Evolutionary conservation across 176 grass and related monocot species (phyloP), one percentile per base, ranked within the genome.

Genomic region (Saccharum officinarum): DNA sequence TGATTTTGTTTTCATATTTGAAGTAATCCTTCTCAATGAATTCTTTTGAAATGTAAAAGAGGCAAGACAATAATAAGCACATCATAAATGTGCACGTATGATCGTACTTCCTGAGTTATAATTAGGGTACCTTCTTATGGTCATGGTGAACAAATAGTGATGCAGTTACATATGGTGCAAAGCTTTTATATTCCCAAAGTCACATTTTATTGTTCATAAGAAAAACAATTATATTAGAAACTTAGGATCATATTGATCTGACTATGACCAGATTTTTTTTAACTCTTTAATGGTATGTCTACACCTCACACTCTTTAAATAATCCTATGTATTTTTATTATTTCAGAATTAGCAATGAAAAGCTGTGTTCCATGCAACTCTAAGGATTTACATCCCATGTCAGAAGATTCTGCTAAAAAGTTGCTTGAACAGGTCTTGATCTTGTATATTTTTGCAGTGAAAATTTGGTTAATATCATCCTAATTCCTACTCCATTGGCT

Each of bases 281-380:
- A 38, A 76, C 54, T 90, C 30, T 5, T 55, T 82, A 54, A 6
- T 66, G 41, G 15, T 72, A 39, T 71, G 20, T 16, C 14, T 71
- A 6, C 44, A 20, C 38, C 23, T 77, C 13, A 38, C 67, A 47
- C 9, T 77, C 28, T 36, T 42, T 62, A 86, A n/a, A 22, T 67
- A 87, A 47, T 30, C 68, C 36, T 74, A 26, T 42, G n/a, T 47
- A 25, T 37, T 67, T 67, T 17, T 63, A 1, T 87, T 79, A 31
- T 83, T 90, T 90, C 86, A 87, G 93, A 95, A 87, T 81, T 98
- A 72, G 79, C 86, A 39, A 62, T 70, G 41, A 94, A 89, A 77
- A 95, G 91, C 71, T 98, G 96, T 76, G 80, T 86, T 60, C 93
- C 93, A 78, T 98, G 96, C 89, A 92, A 78, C 81, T 89, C 93